Evolutionary conservation across 1,284 basidiomycete species (phyloP).

Genomic region (Ganoderma sinense): DNA sequence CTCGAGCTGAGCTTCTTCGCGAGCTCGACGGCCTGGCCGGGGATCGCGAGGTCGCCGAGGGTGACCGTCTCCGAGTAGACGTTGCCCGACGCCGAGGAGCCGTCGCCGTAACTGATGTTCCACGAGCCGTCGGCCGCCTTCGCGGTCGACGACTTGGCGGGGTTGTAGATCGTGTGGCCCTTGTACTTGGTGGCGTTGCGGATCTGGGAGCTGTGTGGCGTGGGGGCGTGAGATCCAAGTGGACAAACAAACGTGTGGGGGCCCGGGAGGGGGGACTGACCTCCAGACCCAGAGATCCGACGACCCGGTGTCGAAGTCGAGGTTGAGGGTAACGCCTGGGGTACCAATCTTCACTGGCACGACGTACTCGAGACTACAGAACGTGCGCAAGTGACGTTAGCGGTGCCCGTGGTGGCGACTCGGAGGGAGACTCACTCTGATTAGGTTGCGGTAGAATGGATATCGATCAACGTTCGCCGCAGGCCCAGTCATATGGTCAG

Average conservation of each 20-base stretch:
- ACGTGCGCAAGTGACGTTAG: constrained; percentile 1
- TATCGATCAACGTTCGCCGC: neutral
- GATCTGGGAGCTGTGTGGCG: constrained; percentile 35
- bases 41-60: constrained; percentile 42
- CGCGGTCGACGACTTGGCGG: constrained; percentile 42
- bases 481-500: neutral
- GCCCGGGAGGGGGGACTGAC: constrained; percentile 16
- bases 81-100: constrained; percentile 46
- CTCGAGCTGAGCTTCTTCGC: constrained; percentile 44
- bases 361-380: constrained; percentile 45
- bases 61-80: constrained; percentile 44
- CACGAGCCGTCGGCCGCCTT: constrained; percentile 41
- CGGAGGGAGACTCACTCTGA: constrained; percentile 29
- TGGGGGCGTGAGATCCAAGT: neutral
- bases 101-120: constrained; percentile 51
- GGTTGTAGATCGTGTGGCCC: constrained; percentile 44
- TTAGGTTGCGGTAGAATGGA: neutral
- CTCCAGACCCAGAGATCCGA: constrained; percentile 48
- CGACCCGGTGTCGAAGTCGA: constrained; percentile 50
- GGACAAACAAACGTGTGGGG: too few species aligned
- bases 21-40: constrained; percentile 46
- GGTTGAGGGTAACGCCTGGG: constrained; percentile 45
- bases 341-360: constrained; percentile 48
- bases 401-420: neutral
- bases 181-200: constrained; percentile 33